These are phyloP conservation scores for Arthroderma uncinatum DNA, from an alignment of 2,329 filamentous ascomycete genomes.

Conservation along the genomic window DNA sequence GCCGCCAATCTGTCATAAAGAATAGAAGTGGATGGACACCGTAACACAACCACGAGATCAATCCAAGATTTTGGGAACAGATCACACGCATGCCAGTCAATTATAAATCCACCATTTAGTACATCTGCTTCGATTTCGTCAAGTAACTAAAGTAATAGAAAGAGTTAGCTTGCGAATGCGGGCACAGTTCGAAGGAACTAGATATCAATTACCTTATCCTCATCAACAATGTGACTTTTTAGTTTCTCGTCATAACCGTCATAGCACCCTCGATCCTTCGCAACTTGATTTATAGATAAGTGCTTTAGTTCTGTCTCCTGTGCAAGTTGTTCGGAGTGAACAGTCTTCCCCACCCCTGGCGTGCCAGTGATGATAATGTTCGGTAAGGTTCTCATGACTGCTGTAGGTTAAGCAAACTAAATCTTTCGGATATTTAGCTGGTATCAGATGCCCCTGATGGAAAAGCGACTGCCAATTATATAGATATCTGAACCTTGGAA, in stretches of 20 bases:
- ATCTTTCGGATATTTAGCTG: not conserved
- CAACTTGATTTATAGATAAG: constrained; percentile 78
- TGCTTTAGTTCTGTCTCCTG: constrained; percentile 67
- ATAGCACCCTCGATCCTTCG: constrained; percentile 77
- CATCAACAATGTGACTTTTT: constrained; percentile 85
- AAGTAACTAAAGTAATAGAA: constrained; percentile 46
- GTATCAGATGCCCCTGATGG: not conserved
- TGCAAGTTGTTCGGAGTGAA: constrained; percentile 73
- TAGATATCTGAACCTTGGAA: not conserved
- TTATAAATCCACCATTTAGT: constrained; percentile 67
- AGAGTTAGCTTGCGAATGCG: not conserved
- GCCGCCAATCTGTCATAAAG: constrained; percentile 74
- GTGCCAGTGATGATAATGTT: constrained; percentile 96
- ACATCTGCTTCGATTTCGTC: constrained; percentile 80
- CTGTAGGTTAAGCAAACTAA: not conserved
- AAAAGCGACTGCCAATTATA: not conserved
- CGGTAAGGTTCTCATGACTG: constrained; percentile 42
- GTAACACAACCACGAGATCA: constrained; percentile 83
- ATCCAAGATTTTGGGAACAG: constrained; percentile 89
- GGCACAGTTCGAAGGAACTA: not conserved
- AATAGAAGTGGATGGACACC: constrained; percentile 61
- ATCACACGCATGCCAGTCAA: constrained; percentile 98
- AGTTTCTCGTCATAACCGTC: constrained; percentile 79
- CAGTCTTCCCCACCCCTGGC: constrained; percentile 91
- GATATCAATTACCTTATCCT: constrained; percentile 64